Conservation (phyloP, 148 eudicot species). For the Amaranthus hypochondriacus region DNA sequence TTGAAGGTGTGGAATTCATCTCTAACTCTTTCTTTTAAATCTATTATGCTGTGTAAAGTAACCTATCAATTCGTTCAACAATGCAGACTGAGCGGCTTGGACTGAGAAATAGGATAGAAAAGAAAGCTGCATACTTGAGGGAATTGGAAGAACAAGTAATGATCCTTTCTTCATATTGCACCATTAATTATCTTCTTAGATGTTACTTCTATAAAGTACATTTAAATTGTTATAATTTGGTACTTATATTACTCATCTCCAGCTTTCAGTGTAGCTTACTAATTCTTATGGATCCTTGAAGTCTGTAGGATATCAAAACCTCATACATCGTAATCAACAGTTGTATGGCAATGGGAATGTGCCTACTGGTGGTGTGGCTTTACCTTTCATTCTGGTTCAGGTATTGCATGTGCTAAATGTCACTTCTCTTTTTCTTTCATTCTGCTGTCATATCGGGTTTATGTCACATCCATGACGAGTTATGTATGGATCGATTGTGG, state of each 20-base stretch:
- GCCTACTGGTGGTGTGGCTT: conserved; percentile 89
- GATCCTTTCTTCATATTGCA: conserved; percentile 4
- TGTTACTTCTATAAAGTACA: background rate
- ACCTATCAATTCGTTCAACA: background rate
- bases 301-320: conserved; percentile 75
- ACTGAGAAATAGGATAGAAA: conserved; percentile 60
- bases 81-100: conserved; percentile 62
- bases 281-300: conserved; percentile 19
- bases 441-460: background rate
- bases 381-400: conserved; percentile 91
- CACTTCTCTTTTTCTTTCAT: background rate
- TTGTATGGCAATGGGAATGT: conserved; percentile 70
- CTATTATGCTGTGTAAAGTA: background rate
- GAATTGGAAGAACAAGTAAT: conserved; percentile 89
- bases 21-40: background rate
- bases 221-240: too few relatives aligned
- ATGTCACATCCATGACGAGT: too few relatives aligned
- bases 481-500: too few relatives aligned
- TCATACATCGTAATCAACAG: conserved; percentile 70
- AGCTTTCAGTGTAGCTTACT: conserved; percentile 1
- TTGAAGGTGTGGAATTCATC: conserved; percentile 50
- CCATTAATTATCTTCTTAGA: conserved; percentile 5
- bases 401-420: conserved; percentile 29
- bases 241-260: background rate
- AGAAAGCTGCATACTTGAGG: conserved; percentile 74